phyloP scores from a whole-genome alignment of 768 basidiomycete species.

The Chalciporus sphaerocephalus region DNA sequence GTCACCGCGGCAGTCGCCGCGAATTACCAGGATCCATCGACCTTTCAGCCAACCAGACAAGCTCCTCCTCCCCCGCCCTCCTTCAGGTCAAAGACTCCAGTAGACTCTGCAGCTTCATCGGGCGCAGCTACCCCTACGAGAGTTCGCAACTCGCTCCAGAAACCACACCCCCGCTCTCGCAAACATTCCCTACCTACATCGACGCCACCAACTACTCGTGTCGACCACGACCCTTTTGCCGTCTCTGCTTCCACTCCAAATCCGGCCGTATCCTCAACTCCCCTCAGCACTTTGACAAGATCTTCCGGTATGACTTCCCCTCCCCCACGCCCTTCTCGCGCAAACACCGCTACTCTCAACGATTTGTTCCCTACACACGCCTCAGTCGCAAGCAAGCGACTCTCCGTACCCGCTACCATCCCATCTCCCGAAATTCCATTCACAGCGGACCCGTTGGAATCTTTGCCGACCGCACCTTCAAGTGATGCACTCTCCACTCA shows the following conservation, averaged over 20 bases:
- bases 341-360: conserved; percentile 76
- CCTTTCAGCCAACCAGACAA: conserved; percentile 39
- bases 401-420: conserved; percentile 43
- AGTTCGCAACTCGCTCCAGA: conserved; percentile 58
- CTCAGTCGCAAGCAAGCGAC: conserved; percentile 43
- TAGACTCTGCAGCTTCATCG: conserved; percentile 21
- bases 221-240: conserved; percentile 61
- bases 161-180: conserved; percentile 49
- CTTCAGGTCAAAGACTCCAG: conserved; percentile 28
- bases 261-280: conserved; percentile 16
- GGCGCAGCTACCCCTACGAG: conserved; percentile 29
- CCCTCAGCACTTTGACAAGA: conserved; percentile 29
- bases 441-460: conserved; percentile 21
- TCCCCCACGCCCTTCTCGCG: conserved; percentile 77
- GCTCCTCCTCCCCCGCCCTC: conserved; percentile 41
- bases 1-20: conserved; percentile 38
- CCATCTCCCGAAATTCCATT: conserved; percentile 22
- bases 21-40: conserved; percentile 31
- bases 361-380: conserved; percentile 58
- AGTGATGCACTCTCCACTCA: conserved; percentile 8
- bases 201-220: conserved; percentile 30
- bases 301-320: conserved; percentile 43
- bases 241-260: conserved; percentile 19
- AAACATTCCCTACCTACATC: conserved; percentile 49
- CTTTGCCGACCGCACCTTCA: conserved; percentile 19